phyloP scores from a whole-genome alignment of 2,329 filamentous ascomycete species.

The Trichophyton simii region DNA sequence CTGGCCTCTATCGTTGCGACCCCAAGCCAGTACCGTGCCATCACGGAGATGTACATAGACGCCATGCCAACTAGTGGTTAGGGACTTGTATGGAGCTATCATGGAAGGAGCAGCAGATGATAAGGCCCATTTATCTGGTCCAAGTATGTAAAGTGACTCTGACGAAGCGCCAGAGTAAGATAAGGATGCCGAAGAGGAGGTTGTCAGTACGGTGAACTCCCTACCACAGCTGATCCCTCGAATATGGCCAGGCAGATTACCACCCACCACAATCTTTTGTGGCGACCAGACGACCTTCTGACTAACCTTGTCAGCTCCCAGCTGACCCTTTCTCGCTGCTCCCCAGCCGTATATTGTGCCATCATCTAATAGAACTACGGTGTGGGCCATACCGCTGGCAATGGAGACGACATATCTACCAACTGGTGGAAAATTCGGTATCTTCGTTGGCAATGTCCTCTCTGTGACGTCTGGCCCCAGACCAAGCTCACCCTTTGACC shows the following conservation, averaged over 20 bases:
- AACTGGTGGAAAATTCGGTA: slow-evolving; percentile 53
- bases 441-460: slow-evolving; percentile 30
- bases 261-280: slow-evolving; percentile 38
- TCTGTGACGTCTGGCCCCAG: slow-evolving; percentile 34
- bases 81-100: slow-evolving; percentile 49
- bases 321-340: slow-evolving; percentile 69
- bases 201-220: slow-evolving; percentile 64
- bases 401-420: slow-evolving; percentile 51
- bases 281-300: slow-evolving; percentile 46
- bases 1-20: slow-evolving; percentile 74
- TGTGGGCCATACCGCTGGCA: slow-evolving; percentile 65
- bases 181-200: slow-evolving; percentile 21
- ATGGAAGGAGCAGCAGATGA: slow-evolving; percentile 43
- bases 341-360: slow-evolving; percentile 84
- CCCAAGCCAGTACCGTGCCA: slow-evolving; percentile 58
- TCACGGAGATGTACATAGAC: slow-evolving; percentile 56
- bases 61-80: slow-evolving; percentile 71
- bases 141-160: slow-evolving; percentile 49
- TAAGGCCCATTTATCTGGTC: slow-evolving; percentile 61
- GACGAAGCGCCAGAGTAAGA: slow-evolving; percentile 33
- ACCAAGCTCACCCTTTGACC: slow-evolving; percentile 61
- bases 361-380: slow-evolving; percentile 57
- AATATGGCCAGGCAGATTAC: slow-evolving; percentile 38
- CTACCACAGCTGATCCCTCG: slow-evolving; percentile 61
- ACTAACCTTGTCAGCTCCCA: slow-evolving; percentile 46